phyloP scores from a whole-genome alignment of 805 yeast genomes.

The Isabelozyma gotoi region DNA sequence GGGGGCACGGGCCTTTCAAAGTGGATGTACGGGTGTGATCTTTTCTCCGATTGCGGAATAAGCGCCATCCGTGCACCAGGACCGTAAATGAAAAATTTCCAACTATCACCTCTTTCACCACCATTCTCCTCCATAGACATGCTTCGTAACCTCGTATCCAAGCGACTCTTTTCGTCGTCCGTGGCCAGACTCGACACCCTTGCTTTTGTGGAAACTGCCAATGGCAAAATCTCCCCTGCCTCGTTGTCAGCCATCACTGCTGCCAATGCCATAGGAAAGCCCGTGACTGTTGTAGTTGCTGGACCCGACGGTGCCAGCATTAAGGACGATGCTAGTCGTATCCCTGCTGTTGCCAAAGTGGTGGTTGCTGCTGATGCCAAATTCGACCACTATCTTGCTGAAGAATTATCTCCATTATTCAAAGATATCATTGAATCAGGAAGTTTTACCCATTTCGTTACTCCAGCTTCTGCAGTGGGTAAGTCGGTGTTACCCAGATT shows the following conservation, averaged over 20 bases:
- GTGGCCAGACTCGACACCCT: slow-evolving; percentile 48
- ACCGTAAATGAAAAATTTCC: neutral
- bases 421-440: slow-evolving; percentile 43
- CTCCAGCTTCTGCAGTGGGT: slow-evolving; percentile 85
- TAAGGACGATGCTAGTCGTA: slow-evolving; percentile 50
- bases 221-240: slow-evolving; percentile 58
- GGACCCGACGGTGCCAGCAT: slow-evolving; percentile 58
- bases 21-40: no score
- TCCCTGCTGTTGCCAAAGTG: slow-evolving; percentile 54
- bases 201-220: slow-evolving; percentile 69
- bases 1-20: no score
- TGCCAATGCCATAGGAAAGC: slow-evolving; percentile 71
- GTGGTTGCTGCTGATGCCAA: slow-evolving; percentile 56
- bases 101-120: neutral
- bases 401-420: slow-evolving; percentile 70
- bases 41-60: neutral
- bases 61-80: neutral
- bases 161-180: slow-evolving; percentile 49
- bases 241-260: slow-evolving; percentile 76
- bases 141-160: slow-evolving; percentile 5
- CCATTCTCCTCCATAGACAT: neutral
- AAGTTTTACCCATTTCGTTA: slow-evolving; percentile 69
- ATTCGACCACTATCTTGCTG: slow-evolving; percentile 76
- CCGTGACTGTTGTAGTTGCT: slow-evolving; percentile 74
- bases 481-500: slow-evolving; percentile 83